phyloP scores from a whole-genome alignment of 2,329 filamentous ascomycete genomes.

The Ustilaginoidea virens region DNA sequence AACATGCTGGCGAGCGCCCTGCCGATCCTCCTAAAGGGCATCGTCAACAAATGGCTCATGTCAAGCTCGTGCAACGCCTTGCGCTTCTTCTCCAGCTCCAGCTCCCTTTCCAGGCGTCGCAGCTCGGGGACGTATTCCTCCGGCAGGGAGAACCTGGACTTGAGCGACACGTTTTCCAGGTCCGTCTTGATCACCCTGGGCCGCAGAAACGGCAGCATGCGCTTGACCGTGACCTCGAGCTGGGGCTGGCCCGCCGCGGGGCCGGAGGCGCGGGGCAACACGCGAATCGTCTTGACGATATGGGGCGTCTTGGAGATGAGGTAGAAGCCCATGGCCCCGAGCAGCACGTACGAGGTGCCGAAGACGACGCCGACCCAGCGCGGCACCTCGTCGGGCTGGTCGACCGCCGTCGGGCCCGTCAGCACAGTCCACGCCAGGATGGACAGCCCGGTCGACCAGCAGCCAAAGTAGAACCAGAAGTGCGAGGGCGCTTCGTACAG shows the following conservation, averaged over 20 bases:
- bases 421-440: conserved; percentile 20
- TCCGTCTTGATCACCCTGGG: conserved; percentile 24
- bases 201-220: conserved; percentile 31
- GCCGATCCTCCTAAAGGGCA: conserved; percentile 37
- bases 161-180: conserved; percentile 18
- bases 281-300: conserved; percentile 41
- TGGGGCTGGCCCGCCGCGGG: conserved; percentile 17
- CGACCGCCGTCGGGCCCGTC: conserved; percentile 17
- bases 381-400: conserved; percentile 31
- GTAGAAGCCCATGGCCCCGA: conserved; percentile 43
- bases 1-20: conserved; percentile 27
- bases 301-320: conserved; percentile 41
- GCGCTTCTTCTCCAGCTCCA: conserved; percentile 21
- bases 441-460: conserved; percentile 36
- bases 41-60: conserved; percentile 38
- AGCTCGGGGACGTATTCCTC: conserved; percentile 21
- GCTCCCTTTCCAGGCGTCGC: conserved; percentile 14
- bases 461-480: conserved; percentile 43
- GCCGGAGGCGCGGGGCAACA: conserved; percentile 28
- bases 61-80: conserved; percentile 32
- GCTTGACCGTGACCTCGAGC: conserved; percentile 36
- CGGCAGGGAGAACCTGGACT: conserved; percentile 22
- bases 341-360: conserved; percentile 39
- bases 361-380: conserved; percentile 43
- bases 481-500: conserved; percentile 53